These are phyloP conservation scores for Metschnikowia bowlesiae DNA, from an alignment of 805 yeast genomes.

Conservation along the genomic window DNA sequence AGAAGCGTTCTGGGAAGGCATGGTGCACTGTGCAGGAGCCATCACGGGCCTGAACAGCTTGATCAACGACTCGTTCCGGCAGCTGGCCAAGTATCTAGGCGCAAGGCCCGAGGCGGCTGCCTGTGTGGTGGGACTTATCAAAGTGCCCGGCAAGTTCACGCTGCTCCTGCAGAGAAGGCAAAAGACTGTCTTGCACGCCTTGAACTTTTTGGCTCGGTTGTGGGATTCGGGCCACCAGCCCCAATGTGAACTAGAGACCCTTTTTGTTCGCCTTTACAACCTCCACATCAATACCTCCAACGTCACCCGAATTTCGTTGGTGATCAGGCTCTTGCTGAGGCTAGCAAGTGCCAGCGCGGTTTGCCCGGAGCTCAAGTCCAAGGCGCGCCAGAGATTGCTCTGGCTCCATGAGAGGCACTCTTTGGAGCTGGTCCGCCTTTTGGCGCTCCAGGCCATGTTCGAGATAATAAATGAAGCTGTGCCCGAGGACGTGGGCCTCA, in stretches of 20 bases:
- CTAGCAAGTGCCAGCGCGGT: constrained; percentile 20
- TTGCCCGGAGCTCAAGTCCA: background rate
- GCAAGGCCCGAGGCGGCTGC: background rate
- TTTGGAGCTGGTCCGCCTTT: constrained; percentile 25
- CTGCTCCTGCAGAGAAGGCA: constrained; percentile 14
- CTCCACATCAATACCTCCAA: constrained; percentile 49
- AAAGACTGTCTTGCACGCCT: constrained; percentile 21
- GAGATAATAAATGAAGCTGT: constrained; percentile 27
- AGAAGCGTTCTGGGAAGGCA: constrained; percentile 51
- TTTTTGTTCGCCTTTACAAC: constrained; percentile 51
- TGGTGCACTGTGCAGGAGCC: constrained; percentile 53
- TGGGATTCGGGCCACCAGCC: constrained; percentile 41
- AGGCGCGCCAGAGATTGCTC: constrained; percentile 17
- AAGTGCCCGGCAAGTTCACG: constrained; percentile 11
- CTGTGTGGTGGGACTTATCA: constrained; percentile 19
- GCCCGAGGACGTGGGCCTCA: background rate
- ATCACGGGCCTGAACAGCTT: constrained; percentile 43
- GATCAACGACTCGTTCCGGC: constrained; percentile 39
- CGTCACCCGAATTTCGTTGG: constrained; percentile 31
- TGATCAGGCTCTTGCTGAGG: constrained; percentile 42
- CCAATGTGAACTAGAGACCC: constrained; percentile 21
- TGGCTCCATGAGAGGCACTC: constrained; percentile 31
- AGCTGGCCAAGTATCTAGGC: constrained; percentile 12
- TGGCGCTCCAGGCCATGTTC: constrained; percentile 42
- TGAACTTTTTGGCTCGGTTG: constrained; percentile 32